Conservation (phyloP, 495 filamentous ascomycete genomes). For the Annulohypoxylon maeteangense region DNA sequence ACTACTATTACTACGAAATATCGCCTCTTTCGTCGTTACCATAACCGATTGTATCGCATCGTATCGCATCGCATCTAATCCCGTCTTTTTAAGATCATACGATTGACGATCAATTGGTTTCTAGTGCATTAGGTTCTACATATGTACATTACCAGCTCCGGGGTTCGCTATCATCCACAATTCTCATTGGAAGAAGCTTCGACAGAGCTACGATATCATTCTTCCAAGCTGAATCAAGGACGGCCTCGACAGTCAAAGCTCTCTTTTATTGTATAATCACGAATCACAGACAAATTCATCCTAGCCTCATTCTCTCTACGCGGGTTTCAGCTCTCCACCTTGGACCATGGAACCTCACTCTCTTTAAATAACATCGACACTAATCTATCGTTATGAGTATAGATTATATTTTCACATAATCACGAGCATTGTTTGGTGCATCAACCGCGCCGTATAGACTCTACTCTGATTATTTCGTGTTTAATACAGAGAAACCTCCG, state of each 20-base stretch:
- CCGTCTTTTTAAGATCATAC: constrained; percentile 17
- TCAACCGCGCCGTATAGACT: constrained; percentile 1
- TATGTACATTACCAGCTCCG: neutral
- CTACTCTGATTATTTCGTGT: constrained; percentile 3
- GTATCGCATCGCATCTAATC: neutral
- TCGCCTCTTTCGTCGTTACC: neutral
- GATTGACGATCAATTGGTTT: constrained; percentile 9
- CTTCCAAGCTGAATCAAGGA: neutral
- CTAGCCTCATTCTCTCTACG: neutral
- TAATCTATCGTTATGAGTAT: constrained; percentile 16
- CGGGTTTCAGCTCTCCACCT: neutral
- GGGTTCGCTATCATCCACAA: neutral
- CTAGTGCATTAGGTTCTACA: neutral
- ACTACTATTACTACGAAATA: neutral
- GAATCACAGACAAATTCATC: neutral
- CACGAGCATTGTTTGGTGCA: constrained; percentile 11
- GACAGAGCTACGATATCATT: neutral
- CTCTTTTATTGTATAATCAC: neutral
- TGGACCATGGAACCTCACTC: neutral
- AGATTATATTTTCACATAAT: constrained; percentile 3
- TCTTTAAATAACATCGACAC: constrained; percentile 1
- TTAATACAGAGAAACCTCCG: neutral
- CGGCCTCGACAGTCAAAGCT: neutral
- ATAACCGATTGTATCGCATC: neutral
- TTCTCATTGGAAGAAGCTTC: constrained; percentile 18